Percentiles rank a stretch among this genome's conserved stretches.
Conservation (phyloP, 495 filamentous ascomycete genomes). For the Lasiosphaeris hirsuta region DNA sequence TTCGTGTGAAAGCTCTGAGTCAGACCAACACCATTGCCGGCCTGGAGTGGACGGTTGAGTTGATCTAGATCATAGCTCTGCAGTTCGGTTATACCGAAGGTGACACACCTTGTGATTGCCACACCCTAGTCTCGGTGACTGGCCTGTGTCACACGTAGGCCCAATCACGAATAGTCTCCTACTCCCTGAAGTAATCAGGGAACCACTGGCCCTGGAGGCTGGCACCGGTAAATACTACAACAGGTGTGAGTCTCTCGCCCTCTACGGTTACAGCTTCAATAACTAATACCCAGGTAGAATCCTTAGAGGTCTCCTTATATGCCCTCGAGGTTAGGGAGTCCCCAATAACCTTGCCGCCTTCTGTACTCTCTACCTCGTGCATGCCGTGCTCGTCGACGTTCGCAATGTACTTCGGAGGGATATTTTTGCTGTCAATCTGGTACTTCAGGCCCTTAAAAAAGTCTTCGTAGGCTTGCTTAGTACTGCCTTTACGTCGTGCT, state of each 20-base stretch:
- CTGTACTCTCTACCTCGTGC: no score
- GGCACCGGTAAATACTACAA: conserved; percentile 7
- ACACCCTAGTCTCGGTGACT: no score
- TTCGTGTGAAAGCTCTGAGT: no score
- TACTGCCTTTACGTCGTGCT: no score
- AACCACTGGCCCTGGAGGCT: conserved; percentile 7
- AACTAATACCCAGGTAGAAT: conserved; percentile 7
- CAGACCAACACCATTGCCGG: no score
- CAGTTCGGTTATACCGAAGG: no score
- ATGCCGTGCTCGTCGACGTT: conserved; percentile 4
- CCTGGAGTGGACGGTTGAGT: no score
- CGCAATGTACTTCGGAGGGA: not conserved
- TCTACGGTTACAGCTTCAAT: conserved; percentile 5
- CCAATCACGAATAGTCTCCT: not conserved
- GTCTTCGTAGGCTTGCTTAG: not conserved
- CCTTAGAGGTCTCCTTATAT: not conserved
- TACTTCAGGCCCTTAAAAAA: not conserved
- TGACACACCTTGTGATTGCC: no score
- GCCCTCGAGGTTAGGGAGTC: not conserved
- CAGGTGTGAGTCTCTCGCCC: conserved; percentile 1
- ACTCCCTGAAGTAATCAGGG: not conserved
- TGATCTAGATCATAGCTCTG: no score
- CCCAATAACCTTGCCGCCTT: conserved; percentile 4
- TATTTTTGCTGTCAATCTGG: not conserved
- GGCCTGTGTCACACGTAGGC: no score